A percentile compares a stretch with the other conserved stretches of the same genome.
phyloP scores from a whole-genome alignment of 2,329 filamentous ascomycete genomes.

The Ilyonectria mors-panacis region DNA sequence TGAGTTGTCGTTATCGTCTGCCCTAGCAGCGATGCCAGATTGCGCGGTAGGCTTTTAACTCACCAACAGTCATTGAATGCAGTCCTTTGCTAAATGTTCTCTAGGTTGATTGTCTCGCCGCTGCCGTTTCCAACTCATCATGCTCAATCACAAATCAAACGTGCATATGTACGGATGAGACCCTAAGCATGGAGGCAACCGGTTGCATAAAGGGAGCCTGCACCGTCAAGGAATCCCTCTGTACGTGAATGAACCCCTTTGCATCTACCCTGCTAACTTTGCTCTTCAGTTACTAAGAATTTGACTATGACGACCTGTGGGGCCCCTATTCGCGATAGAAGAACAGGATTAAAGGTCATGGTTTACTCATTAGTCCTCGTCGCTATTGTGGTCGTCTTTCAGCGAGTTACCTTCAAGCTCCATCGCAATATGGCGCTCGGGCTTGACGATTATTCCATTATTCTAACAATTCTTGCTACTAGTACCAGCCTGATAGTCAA shows the following conservation, averaged over 20 bases:
- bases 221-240: constrained; percentile 49
- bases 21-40: constrained; percentile 43
- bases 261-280: not conserved
- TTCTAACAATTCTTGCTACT: constrained; percentile 46
- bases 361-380: constrained; percentile 53
- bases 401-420: constrained; percentile 58
- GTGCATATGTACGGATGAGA: constrained; percentile 52
- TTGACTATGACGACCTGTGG: constrained; percentile 47
- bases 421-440: constrained; percentile 53
- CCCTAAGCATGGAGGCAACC: constrained; percentile 44
- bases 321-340: constrained; percentile 50
- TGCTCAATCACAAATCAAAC: constrained; percentile 47
- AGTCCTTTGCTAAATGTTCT: constrained; percentile 2
- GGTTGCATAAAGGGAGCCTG: constrained; percentile 49
- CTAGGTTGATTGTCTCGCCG: constrained; percentile 47
- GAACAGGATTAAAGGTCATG: constrained; percentile 50
- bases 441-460: constrained; percentile 56
- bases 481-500: constrained; percentile 51
- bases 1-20: constrained; percentile 7
- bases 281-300: constrained; percentile 38
- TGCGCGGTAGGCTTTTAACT: constrained; percentile 49
- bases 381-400: constrained; percentile 57
- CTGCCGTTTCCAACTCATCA: constrained; percentile 42
- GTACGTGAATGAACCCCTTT: constrained; percentile 40
- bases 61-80: not conserved